These are phyloP conservation scores for Colletotrichum paranaense DNA, from an alignment of 2,329 filamentous ascomycete species.

Conservation along the genomic window DNA sequence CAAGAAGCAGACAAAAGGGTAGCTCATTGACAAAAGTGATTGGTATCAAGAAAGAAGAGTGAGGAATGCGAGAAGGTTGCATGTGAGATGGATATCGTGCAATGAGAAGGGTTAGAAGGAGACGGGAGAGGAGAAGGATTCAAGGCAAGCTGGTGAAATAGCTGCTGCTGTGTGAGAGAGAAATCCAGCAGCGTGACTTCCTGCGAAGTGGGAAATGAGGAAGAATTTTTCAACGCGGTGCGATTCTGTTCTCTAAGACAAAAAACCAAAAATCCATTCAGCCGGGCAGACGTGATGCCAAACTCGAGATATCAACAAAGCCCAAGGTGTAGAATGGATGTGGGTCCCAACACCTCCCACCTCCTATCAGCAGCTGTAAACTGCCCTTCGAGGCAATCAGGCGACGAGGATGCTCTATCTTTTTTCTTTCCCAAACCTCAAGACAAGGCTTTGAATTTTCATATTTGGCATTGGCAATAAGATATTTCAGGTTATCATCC, in stretches of 20 bases:
- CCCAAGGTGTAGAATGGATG: background rate
- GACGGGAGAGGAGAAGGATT: background rate
- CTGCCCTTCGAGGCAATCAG: background rate
- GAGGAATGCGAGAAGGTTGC: background rate
- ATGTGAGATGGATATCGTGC: background rate
- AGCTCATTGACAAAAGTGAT: too few relatives aligned
- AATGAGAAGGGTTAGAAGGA: background rate
- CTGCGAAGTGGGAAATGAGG: background rate
- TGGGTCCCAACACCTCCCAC: background rate
- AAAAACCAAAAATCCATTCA: too few relatives aligned
- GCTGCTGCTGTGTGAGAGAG: background rate
- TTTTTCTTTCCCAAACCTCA: background rate
- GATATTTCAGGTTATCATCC: too few relatives aligned
- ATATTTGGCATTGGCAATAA: background rate
- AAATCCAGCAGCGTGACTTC: background rate
- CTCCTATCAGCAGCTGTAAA: too few relatives aligned
- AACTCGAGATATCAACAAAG: background rate
- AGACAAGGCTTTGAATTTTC: background rate
- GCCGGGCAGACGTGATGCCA: background rate
- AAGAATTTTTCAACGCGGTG: background rate
- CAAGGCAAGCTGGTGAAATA: background rate
- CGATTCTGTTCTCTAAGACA: too few relatives aligned
- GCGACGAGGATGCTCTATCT: background rate
- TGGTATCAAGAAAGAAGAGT: background rate
- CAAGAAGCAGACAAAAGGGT: background rate